phyloP scores from a whole-genome alignment of 192 early-diverging fungal genomes.

The Backusella mclennaniae region DNA sequence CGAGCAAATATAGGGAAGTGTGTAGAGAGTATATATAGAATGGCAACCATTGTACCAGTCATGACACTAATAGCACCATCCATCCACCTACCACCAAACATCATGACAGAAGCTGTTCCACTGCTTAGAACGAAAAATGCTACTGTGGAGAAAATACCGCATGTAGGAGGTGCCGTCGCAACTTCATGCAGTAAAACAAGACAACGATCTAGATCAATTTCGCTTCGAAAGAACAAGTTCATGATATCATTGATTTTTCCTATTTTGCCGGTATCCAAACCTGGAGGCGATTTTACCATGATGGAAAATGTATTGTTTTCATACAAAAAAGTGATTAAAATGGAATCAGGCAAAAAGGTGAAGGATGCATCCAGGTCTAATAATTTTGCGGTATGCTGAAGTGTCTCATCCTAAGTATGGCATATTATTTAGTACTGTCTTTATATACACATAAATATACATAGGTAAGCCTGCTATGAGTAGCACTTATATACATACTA shows the following conservation, averaged over 20 bases:
- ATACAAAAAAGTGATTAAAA: slow-evolving; percentile 71
- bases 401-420: slow-evolving; percentile 36
- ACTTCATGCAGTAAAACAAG: slow-evolving; percentile 54
- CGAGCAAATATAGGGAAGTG: slow-evolving; percentile 62
- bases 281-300: slow-evolving; percentile 56
- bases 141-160: slow-evolving; percentile 52
- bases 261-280: slow-evolving; percentile 71
- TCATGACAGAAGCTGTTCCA: slow-evolving; percentile 53
- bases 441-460: neutral
- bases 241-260: slow-evolving; percentile 58
- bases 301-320: slow-evolving; percentile 63
- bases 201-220: slow-evolving; percentile 53
- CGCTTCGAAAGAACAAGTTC: slow-evolving; percentile 48
- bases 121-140: slow-evolving; percentile 48
- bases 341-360: slow-evolving; percentile 64
- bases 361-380: slow-evolving; percentile 65
- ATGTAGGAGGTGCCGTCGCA: slow-evolving; percentile 54
- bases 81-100: slow-evolving; percentile 62
- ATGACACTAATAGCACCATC: slow-evolving; percentile 48
- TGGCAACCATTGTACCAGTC: slow-evolving; percentile 57
- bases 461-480: neutral
- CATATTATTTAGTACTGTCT: neutral
- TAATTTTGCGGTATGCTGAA: slow-evolving; percentile 42
- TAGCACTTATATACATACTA: slow-evolving; percentile 26
- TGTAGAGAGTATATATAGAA: slow-evolving; percentile 57